phyloP scores from a whole-genome alignment of 23 red algal species.

The Gracilaria vermiculophylla region DNA sequence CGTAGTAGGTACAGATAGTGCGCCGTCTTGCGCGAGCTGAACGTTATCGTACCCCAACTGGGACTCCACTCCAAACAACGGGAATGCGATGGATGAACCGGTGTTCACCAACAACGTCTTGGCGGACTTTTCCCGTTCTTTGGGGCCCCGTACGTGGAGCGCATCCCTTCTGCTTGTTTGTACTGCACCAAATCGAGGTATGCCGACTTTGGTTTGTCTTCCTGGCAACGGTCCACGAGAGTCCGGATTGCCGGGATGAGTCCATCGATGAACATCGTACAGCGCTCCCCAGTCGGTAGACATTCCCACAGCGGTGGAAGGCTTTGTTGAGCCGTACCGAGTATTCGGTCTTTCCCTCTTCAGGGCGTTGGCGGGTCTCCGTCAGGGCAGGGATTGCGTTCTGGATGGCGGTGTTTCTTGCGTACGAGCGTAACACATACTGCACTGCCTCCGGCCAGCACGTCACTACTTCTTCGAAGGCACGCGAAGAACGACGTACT shows the following conservation, averaged over 20 bases:
- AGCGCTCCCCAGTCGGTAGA: background rate
- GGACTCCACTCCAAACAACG: background rate
- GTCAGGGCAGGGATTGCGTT: no score
- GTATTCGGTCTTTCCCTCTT: no score
- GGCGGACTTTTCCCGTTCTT: background rate
- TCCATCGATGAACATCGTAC: no score
- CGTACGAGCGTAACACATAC: slow-evolving; percentile 4
- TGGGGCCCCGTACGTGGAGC: background rate
- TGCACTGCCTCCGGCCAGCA: slow-evolving; percentile 25
- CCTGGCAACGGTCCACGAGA: background rate
- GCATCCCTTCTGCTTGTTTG: background rate
- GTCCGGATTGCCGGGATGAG: no score
- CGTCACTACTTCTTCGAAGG: slow-evolving; percentile 6
- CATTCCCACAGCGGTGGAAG: background rate
- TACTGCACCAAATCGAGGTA: background rate
- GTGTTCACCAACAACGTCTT: background rate
- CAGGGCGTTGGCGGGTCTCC: no score
- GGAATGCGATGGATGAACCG: background rate
- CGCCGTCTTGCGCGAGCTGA: background rate
- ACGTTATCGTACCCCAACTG: background rate
- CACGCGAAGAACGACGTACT: background rate
- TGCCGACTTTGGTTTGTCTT: background rate
- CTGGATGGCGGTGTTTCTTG: no score
- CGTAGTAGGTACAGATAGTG: background rate
- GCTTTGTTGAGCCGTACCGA: no score